Evolutionary conservation across 805 yeast genomes (phyloP).

Genomic region (Ogataea haglerorum): DNA sequence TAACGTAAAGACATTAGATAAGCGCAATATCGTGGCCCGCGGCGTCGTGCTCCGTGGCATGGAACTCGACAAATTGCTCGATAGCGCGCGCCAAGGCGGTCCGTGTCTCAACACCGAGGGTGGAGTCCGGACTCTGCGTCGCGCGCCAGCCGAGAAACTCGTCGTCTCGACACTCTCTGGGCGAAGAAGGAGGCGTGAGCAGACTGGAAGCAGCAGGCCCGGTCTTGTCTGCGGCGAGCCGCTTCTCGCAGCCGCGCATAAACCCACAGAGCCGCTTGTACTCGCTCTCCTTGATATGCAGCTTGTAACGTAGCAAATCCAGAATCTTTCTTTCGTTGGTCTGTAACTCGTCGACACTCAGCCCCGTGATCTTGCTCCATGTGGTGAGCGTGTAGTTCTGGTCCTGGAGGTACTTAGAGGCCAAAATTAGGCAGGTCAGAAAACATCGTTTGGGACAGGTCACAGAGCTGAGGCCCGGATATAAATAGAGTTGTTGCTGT

Average conservation of each 20-base stretch:
- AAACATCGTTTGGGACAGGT: slow-evolving; percentile 64
- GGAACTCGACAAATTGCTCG: slow-evolving; percentile 7
- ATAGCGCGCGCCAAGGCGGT: slow-evolving; percentile 7
- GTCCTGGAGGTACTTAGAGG: slow-evolving; percentile 73
- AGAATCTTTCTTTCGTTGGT: slow-evolving; percentile 50
- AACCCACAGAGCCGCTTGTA: slow-evolving; percentile 36
- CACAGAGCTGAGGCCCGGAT: slow-evolving; percentile 11
- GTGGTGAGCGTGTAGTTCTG: slow-evolving; percentile 62
- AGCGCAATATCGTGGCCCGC: background rate
- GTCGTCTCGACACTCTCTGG: slow-evolving; percentile 9
- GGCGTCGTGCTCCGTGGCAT: slow-evolving; percentile 14
- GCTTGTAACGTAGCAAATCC: slow-evolving; percentile 50
- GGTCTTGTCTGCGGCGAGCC: background rate
- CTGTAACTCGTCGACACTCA: slow-evolving; percentile 47
- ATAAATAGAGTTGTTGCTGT: background rate
- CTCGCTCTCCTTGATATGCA: slow-evolving; percentile 47
- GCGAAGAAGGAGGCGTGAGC: slow-evolving; percentile 8
- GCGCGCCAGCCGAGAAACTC: slow-evolving; percentile 5
- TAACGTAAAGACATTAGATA: background rate
- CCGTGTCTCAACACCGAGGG: slow-evolving; percentile 14
- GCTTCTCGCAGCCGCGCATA: background rate
- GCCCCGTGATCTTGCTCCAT: slow-evolving; percentile 76
- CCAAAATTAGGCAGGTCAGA: slow-evolving; percentile 63
- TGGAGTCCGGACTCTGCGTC: slow-evolving; percentile 8
- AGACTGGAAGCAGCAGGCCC: background rate